Conservation (phyloP, 371 early-diverging fungal species). For the Dichotomocladium elegans region DNA sequence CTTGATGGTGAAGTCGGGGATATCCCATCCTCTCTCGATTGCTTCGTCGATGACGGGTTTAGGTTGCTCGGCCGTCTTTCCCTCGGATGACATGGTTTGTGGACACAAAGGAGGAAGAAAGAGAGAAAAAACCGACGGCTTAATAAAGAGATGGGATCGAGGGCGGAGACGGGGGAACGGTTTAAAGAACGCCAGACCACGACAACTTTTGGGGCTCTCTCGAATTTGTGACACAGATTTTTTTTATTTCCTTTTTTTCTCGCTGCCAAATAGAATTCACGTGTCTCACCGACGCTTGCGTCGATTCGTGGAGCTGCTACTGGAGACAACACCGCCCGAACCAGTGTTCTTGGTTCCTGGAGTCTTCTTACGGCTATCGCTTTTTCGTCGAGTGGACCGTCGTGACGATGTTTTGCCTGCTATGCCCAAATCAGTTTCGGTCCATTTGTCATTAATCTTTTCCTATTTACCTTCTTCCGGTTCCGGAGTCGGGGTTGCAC, state of each 20-base stretch:
- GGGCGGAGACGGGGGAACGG: neutral
- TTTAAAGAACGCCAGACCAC: neutral
- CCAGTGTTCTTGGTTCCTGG: neutral
- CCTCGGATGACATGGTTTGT: conserved; percentile 6
- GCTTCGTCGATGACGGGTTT: conserved; percentile 17
- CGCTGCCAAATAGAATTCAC: too few species aligned
- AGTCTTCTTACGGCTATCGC: conserved; percentile 2
- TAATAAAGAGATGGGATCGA: neutral
- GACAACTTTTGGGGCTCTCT: neutral
- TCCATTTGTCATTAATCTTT: too few species aligned
- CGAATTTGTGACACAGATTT: conserved; percentile 2
- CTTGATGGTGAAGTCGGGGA: conserved; percentile 78
- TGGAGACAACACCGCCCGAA: neutral
- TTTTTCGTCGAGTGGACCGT: conserved; percentile 5
- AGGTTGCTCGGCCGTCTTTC: neutral
- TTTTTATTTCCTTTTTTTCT: too few species aligned
- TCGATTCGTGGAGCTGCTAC: conserved; percentile 1
- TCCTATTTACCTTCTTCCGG: conserved; percentile 51
- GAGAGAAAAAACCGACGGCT: conserved; percentile 3
- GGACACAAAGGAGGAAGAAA: neutral
- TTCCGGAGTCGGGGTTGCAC: conserved; percentile 56
- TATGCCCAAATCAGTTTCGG: too few species aligned
- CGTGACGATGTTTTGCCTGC: conserved; percentile 6
- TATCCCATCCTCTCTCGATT: conserved; percentile 50
- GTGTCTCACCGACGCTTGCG: conserved; percentile 8